These are phyloP conservation scores for Sporothrix mexicana DNA, from an alignment of 2,329 filamentous ascomycete species.

Conservation along the genomic window DNA sequence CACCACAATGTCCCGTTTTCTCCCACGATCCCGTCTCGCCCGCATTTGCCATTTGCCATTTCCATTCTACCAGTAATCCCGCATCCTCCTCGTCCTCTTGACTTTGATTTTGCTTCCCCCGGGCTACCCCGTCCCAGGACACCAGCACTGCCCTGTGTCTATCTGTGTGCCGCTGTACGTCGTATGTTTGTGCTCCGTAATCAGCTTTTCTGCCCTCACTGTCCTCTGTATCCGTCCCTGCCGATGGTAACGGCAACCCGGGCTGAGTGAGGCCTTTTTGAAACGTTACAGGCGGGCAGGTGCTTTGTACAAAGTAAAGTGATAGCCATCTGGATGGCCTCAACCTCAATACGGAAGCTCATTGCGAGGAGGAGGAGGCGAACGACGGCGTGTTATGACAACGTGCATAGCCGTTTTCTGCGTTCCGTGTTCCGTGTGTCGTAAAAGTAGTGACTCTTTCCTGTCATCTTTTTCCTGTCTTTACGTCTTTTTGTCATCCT, in stretches of 20 bases:
- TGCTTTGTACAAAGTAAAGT: neutral
- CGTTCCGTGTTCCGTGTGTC: no score
- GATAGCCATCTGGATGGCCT: neutral
- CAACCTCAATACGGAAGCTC: constrained; percentile 11
- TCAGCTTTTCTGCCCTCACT: neutral
- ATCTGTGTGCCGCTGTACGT: neutral
- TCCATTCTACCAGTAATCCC: neutral
- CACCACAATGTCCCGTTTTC: constrained; percentile 11
- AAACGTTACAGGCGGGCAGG: constrained; percentile 15
- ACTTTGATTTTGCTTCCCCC: neutral
- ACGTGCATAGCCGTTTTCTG: no score
- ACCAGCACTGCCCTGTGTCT: constrained; percentile 7
- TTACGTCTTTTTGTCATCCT: neutral
- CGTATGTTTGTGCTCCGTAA: constrained; percentile 17
- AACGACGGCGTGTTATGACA: neutral
- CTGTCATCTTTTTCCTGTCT: neutral
- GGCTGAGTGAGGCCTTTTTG: constrained; percentile 9
- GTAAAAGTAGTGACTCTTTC: neutral
- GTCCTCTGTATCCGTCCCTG: neutral
- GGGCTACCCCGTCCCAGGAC: constrained; percentile 12
- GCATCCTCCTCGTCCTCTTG: neutral
- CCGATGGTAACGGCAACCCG: neutral
- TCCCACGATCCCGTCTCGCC: neutral
- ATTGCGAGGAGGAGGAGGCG: constrained; percentile 4
- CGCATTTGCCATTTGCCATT: neutral